phyloP scores from a whole-genome alignment of 768 basidiomycete genomes.

The Russula sp. region DNA sequence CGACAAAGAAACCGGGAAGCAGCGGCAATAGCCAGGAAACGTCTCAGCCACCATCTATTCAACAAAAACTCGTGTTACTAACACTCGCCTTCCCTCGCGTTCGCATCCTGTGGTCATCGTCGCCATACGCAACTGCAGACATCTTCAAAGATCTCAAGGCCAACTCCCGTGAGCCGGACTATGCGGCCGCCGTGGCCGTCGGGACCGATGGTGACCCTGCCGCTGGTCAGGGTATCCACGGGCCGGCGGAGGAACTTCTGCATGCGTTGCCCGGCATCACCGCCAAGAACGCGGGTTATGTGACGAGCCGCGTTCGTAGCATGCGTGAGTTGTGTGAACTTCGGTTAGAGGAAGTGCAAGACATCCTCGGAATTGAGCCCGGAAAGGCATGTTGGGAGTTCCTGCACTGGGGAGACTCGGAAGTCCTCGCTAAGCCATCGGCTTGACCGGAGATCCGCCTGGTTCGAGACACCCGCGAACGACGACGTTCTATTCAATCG shows the following conservation, averaged over 20 bases:
- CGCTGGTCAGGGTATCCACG: constrained; percentile 60
- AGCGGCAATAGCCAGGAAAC: constrained; percentile 26
- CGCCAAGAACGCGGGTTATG: constrained; percentile 75
- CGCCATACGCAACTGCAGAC: constrained; percentile 84
- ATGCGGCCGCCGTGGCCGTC: constrained; percentile 61
- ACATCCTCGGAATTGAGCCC: constrained; percentile 70
- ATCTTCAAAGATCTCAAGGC: constrained; percentile 90
- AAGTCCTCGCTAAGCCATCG: constrained; percentile 23
- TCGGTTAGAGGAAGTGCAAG: constrained; percentile 53
- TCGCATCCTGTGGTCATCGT: constrained; percentile 95
- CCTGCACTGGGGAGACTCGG: constrained; percentile 53
- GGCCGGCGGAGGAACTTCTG: constrained; percentile 75
- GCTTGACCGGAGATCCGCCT: background rate
- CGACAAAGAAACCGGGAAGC: constrained; percentile 40
- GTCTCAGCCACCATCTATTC: constrained; percentile 50
- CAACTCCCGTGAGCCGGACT: constrained; percentile 75
- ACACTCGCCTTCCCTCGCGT: constrained; percentile 86
- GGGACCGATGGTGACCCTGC: constrained; percentile 75
- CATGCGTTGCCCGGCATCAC: constrained; percentile 78
- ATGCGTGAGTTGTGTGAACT: constrained; percentile 70
- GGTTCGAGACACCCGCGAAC: too few relatives aligned
- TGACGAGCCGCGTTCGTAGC: constrained; percentile 74
- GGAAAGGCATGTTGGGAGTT: constrained; percentile 79
- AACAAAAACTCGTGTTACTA: constrained; percentile 89
- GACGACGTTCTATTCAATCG: too few relatives aligned